These are phyloP conservation scores for Akanthomyces dipterigenus DNA, from an alignment of 2,329 filamentous ascomycete species.

Conservation along the genomic window DNA sequence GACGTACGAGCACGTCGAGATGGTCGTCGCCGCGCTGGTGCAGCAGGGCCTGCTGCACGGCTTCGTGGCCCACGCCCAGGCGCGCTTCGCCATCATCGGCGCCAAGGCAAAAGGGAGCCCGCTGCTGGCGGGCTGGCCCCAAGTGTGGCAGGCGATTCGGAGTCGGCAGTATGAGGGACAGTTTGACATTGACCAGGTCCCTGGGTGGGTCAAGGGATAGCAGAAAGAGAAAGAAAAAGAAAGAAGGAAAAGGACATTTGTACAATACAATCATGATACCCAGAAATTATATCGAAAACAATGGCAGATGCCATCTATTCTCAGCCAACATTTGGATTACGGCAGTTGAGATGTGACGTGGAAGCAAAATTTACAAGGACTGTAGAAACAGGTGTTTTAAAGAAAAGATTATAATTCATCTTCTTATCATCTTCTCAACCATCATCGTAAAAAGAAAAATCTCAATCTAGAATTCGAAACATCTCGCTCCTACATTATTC, in stretches of 20 bases:
- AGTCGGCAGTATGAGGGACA: constrained; percentile 53
- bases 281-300: background rate
- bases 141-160: constrained; percentile 61
- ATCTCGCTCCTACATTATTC: constrained; percentile 11
- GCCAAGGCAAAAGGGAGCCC: constrained; percentile 60
- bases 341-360: too few species aligned
- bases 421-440: background rate
- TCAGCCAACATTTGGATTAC: too few species aligned
- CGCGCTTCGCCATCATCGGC: constrained; percentile 76
- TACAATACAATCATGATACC: constrained; percentile 7
- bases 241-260: background rate
- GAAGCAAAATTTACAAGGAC: background rate
- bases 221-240: too few species aligned
- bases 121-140: constrained; percentile 67
- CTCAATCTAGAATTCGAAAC: background rate
- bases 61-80: constrained; percentile 71
- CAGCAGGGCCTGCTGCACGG: constrained; percentile 77
- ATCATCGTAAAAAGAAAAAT: constrained; percentile 1
- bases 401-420: background rate
- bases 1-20: constrained; percentile 63
- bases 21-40: constrained; percentile 67
- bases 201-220: constrained; percentile 63
- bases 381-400: background rate
- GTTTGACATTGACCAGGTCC: constrained; percentile 57
- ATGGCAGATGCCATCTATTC: background rate